Percentiles rank a stretch among this genome's conserved stretches.
phyloP scores from a whole-genome alignment of 106 monocot genomes.

The Iris macrosiphon region DNA sequence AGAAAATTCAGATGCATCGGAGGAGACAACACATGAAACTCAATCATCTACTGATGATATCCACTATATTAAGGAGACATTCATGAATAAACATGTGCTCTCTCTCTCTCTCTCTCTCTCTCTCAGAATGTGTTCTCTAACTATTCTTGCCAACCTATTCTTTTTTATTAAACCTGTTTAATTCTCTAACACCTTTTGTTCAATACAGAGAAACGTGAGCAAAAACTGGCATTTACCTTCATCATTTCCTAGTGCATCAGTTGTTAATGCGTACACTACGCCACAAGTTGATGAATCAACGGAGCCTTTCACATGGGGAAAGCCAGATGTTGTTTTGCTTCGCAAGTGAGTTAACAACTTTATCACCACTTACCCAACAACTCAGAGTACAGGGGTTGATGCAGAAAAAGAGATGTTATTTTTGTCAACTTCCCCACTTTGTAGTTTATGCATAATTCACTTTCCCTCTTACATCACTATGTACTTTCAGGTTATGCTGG shows the following conservation, averaged over 20 bases:
- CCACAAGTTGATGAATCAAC: conserved; percentile 91
- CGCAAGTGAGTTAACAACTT: conserved; percentile 44
- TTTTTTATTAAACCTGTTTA: neutral
- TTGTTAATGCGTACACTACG: conserved; percentile 60
- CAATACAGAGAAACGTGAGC: conserved; percentile 86
- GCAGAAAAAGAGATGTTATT: neutral
- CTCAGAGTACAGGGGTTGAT: neutral
- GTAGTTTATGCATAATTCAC: neutral
- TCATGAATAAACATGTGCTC: conserved; percentile 86
- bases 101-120: too few species aligned
- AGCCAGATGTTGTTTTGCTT: conserved; percentile 72
- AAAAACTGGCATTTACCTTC: conserved; percentile 94
- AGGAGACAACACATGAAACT: conserved; percentile 14
- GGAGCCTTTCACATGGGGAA: conserved; percentile 89
- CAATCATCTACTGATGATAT: conserved; percentile 17
- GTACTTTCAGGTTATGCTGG: conserved; percentile 73
- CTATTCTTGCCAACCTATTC: neutral
- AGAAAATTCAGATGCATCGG: conserved; percentile 7
- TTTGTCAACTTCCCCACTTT: neutral
- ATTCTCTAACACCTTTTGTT: conserved; percentile 3
- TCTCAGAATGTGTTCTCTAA: too few species aligned
- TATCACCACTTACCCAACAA: neutral
- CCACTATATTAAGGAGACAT: conserved; percentile 37
- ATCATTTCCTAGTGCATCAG: conserved; percentile 77
- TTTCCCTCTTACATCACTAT: neutral